Evolutionary conservation across 2,329 filamentous ascomycete species (phyloP).

Genomic region (Colletotrichum lindemuthianum): DNA sequence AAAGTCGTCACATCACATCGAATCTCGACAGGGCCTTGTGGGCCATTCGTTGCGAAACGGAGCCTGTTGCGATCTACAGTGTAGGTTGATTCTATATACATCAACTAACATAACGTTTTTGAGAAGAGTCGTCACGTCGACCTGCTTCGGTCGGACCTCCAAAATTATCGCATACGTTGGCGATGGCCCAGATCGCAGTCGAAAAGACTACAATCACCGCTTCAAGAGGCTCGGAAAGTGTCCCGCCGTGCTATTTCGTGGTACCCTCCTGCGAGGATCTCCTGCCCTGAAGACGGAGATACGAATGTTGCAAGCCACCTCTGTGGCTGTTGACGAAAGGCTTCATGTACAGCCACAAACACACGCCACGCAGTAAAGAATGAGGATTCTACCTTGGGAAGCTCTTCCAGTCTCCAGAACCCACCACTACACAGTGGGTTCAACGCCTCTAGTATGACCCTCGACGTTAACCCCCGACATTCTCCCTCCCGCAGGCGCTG

Average conservation of each 20-base stretch:
- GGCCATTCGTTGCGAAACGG: conserved; percentile 36
- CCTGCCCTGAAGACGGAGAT: too few species aligned
- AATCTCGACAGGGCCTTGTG: conserved; percentile 43
- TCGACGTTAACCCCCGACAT: too few species aligned
- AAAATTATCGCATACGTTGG: conserved; percentile 25
- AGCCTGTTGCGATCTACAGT: conserved; percentile 4
- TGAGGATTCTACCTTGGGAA: too few species aligned
- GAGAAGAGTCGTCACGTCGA: conserved; percentile 35
- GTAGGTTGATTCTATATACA: conserved; percentile 37
- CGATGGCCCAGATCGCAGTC: conserved; percentile 30
- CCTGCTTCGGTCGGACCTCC: conserved; percentile 5
- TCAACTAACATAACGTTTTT: conserved; percentile 30
- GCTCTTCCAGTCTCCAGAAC: too few species aligned
- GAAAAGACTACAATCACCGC: conserved; percentile 1
- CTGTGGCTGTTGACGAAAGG: too few species aligned
- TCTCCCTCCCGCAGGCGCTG: background rate
- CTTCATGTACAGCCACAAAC: too few species aligned
- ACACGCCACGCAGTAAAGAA: too few species aligned
- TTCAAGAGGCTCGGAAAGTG: conserved; percentile 4
- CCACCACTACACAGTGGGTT: too few species aligned
- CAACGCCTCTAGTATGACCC: too few species aligned
- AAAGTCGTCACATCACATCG: conserved; percentile 37
- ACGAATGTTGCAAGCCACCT: too few species aligned
- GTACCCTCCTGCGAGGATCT: too few species aligned
- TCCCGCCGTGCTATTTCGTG: background rate